Evolutionary conservation across 2,329 filamentous ascomycete genomes (phyloP), one percentile per base, ranked within the genome.

Genomic region (Metarhizium anisopliae): DNA sequence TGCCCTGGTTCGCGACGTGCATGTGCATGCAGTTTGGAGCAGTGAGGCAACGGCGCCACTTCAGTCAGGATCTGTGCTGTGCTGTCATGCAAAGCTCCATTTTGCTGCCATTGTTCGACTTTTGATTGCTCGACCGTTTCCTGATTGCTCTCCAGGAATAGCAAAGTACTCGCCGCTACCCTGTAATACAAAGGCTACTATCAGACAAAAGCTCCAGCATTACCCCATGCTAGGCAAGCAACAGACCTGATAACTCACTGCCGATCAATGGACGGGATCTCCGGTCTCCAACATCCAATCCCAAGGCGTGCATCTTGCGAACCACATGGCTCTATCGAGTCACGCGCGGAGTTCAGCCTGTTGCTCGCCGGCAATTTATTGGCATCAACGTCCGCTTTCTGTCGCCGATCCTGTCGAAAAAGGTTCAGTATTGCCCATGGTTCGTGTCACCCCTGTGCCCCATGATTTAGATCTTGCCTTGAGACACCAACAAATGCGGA

Each of bases 1-100:
- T 20, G 16, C 52, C 55, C 55, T 45, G 49, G 47, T 49, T 51
- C 20, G 49, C 47, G 32, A 45, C 36, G 14, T 42, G 51, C 52
- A 54, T 51, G 51, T 50, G 35, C 55, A 51, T 47, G 43, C 43
- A 47, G 43, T 25, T 29, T 47, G 8, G 18, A 16, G 40, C 40
- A 43, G 4, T 25, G 13, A n/a, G n/a, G 43, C 18, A 14, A 47
- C 43, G 43, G 43, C 7, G 18, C 43, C n/a, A 25, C 43, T 25
- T 13, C 25, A 25, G 25, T 25, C 20, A 8, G 25, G 20, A 29
- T 30, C 45, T 29, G 25, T 30, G 20, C 18, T 49, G 18, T 20
- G 32, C 10, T 11, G 32, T 35, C 32, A 49, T 30, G 16, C 20
- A 29, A 49, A 29, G 45, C 20, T 49, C 45, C 45, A 49, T 29